A percentile compares a stretch with the other conserved stretches of the same genome.
Evolutionary conservation across 1,284 basidiomycete species (phyloP).

Genomic region (Malassezia psittaci): DNA sequence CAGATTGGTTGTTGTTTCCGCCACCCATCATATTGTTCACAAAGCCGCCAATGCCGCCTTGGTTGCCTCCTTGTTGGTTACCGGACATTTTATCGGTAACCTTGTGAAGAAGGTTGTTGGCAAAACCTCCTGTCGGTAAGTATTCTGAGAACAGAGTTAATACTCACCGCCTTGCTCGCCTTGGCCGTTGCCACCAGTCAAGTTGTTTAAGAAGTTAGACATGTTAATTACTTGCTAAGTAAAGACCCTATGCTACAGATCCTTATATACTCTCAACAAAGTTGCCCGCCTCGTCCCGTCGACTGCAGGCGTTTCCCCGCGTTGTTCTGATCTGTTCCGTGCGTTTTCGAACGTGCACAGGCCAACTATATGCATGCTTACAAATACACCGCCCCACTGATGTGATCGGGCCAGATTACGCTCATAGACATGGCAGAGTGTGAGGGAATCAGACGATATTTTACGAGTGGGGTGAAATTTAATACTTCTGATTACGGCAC

Average conservation of each 20-base stretch:
- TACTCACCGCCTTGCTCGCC: conserved; percentile 1
- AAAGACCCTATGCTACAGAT: neutral
- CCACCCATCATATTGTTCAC: neutral
- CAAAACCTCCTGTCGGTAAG: neutral
- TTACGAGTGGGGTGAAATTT: neutral
- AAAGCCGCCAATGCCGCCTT: conserved; percentile 4
- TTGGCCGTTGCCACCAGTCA: conserved; percentile 11
- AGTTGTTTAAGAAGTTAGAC: conserved; percentile 13
- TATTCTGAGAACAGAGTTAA: neutral
- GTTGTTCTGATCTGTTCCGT: neutral
- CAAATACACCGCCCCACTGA: neutral
- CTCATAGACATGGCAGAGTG: no score
- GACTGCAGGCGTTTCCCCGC: neutral
- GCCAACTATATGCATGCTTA: neutral
- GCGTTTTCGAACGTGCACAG: neutral
- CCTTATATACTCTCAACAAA: neutral
- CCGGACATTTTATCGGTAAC: conserved; percentile 5
- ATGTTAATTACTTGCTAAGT: neutral
- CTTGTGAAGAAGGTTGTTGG: conserved; percentile 14
- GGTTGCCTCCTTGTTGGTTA: neutral
- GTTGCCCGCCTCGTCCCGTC: no score
- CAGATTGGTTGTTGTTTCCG: neutral
- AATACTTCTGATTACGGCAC: neutral
- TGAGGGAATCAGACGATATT: no score
- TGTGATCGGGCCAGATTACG: no score